Evolutionary conservation across 257 asterid genomes (phyloP), one percentile per base, ranked within the genome.

Genomic region (Echites panduratus): DNA sequence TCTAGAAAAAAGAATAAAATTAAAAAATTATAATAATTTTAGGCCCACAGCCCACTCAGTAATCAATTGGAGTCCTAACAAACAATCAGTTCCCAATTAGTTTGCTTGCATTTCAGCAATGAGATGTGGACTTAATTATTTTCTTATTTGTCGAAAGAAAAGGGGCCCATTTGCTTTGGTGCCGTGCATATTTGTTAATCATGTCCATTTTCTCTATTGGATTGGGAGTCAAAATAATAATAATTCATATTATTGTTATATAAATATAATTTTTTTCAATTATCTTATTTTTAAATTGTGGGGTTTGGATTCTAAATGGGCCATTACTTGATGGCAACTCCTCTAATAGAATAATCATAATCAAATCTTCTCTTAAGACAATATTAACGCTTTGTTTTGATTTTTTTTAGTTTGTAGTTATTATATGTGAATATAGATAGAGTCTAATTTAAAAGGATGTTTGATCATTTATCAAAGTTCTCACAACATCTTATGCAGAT

Each of bases 141-240:
- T 9, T 11, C 12, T n/a, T 52, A 41, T 52, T 38, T 13, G 3
- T 22, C 9, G 5, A 0, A 32, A 32, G 45, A 38, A 73, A 63
- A 62, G 14, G n/a, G 56, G 54, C 22, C 47, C 26, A 7, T 17
- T 65, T 32, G 29, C 24, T 73, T 74, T 65, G 57, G 66, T 74
- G 77, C 66, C 66, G 66, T 74, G 64, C 32, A 43, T 38, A 57
- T 38, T 73, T 64, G 49, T 54, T 54, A 53, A 66, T 41, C 41
- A 74, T 27, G 53, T 66, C 77, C 77, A 74, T 52, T 66, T n/a
- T 52, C n/a, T 38, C 44, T 66, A 5, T 1, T 10, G 45, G 59
- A 9, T 54, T 41, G 35, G 47, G 45, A 43, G 58, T 52, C 77
- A 38, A 50, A 64, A 7, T n/a, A n/a, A 64, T 49, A 49, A 17